Percentiles rank a stretch among this genome's conserved stretches.
Evolutionary conservation across 2,329 filamentous ascomycete species (phyloP).

Genomic region (Trichoderma koningiopsis): DNA sequence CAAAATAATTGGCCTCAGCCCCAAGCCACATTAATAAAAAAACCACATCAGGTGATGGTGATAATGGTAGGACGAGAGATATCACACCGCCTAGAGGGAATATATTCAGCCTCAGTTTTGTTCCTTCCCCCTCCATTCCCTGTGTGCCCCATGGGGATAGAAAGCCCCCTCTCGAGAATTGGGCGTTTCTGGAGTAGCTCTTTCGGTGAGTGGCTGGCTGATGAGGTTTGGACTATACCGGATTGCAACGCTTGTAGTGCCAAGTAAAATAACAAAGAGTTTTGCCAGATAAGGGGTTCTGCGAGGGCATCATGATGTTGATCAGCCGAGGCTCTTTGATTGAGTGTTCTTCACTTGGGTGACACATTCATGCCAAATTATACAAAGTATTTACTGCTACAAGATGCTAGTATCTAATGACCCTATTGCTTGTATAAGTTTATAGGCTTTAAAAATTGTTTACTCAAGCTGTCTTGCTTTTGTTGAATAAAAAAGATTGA

Average conservation of each 20-base stretch:
- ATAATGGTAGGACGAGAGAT: background rate
- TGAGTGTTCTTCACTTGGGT: background rate
- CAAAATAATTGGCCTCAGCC: slow-evolving; percentile 4
- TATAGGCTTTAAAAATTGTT: background rate
- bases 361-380: too few species aligned
- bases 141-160: background rate
- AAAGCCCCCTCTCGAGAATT: background rate
- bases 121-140: background rate
- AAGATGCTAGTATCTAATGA: too few species aligned
- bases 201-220: background rate
- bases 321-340: background rate
- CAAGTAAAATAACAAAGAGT: background rate
- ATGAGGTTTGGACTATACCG: background rate
- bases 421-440: background rate
- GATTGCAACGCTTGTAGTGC: background rate
- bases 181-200: background rate
- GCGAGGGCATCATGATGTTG: background rate
- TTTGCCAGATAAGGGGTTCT: background rate
- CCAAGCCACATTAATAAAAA: slow-evolving; percentile 15
- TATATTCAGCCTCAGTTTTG: background rate
- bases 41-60: slow-evolving; percentile 7
- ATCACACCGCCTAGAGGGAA: slow-evolving; percentile 5
- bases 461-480: background rate
- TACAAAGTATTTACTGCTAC: too few species aligned
- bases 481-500: background rate